Evolutionary conservation across 2,329 filamentous ascomycete genomes (phyloP), one percentile per base, ranked within the genome.

Genomic region (Paecilomyces variotii): DNA sequence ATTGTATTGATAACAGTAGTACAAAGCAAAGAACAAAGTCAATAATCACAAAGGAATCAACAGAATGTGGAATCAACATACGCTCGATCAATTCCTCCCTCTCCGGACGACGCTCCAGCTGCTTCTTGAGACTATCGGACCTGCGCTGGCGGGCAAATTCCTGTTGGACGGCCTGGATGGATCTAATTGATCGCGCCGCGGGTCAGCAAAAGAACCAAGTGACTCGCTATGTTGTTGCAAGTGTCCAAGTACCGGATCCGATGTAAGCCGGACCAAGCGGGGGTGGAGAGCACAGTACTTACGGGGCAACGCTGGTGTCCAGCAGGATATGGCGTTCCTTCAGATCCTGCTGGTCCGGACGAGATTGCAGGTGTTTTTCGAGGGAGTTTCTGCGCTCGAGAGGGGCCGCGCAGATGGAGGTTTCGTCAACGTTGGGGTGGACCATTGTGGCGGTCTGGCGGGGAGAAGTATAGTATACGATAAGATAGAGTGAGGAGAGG

Each of bases 41-140:
- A 4, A 24, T 2, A n/a, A 19, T n/a, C 14, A 19, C n/a, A 24
- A 45, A 50, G 54, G 12, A 51, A 54, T 57, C 39, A 56, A 35
- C 54, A 57, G 5, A 56, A 32, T 50, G 34, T 30, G 54, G 52
- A 28, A 14, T 57, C 34, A 52, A 76, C 84, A 62, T 79, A 92
- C 89, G 88, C 71, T 94, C 88, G 62, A 96, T 79, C 25, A 97
- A 81, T 68, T 90, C 85, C 35, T 90, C 84, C 59, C 89, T 86
- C 25, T 91, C 83, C 3, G 85, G 84, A 14, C 87, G 76, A 59
- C 83, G 80, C 64, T 84, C 80, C 11, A 89, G 77, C 27, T 83
- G 80, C 72, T 86, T 87, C 74, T 85, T 87, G 62, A 89, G 72
- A 63, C 76, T 84, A 69, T 89, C 85, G 10, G 81, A 80, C 14